Conservation (phyloP, 768 basidiomycete genomes). For the Panaeolus cyanescens region DNA sequence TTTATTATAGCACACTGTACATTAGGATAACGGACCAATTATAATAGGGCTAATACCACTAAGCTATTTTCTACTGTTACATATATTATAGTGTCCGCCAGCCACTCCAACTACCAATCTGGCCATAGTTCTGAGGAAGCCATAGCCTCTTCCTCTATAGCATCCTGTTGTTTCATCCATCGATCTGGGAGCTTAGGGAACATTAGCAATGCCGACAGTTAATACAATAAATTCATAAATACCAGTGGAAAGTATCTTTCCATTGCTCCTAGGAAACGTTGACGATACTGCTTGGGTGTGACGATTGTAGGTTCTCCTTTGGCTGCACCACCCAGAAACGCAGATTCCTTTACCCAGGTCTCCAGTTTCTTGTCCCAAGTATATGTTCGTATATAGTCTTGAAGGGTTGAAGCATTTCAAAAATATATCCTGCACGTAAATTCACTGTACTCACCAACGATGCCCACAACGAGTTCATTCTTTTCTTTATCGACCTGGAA, state of each 20-base stretch:
- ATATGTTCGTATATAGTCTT: conserved; percentile 94
- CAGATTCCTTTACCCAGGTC: conserved; percentile 96
- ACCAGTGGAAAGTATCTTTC: conserved; percentile 89
- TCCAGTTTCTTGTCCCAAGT: conserved; percentile 99
- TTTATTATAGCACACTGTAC: conserved; percentile 17
- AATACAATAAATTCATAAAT: conserved; percentile 22
- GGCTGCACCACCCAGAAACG: conserved; percentile 81
- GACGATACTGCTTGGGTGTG: conserved; percentile 92
- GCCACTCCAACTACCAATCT: conserved; percentile 48
- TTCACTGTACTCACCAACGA: conserved; percentile 75
- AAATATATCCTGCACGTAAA: not conserved
- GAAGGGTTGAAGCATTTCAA: not conserved
- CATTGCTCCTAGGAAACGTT: conserved; percentile 85
- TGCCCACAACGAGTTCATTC: conserved; percentile 93
- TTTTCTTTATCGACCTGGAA: conserved; percentile 77
- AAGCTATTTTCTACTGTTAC: not conserved
- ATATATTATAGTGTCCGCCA: not conserved
- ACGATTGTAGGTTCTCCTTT: conserved; percentile 96
- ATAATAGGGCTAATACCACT: conserved; percentile 1
- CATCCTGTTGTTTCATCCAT: conserved; percentile 87
- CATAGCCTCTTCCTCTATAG: conserved; percentile 72
- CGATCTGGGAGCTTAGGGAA: conserved; percentile 76
- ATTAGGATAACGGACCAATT: conserved; percentile 22
- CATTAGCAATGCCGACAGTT: conserved; percentile 8
- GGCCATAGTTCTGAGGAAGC: conserved; percentile 61